Base-by-base conservation (phyloP, 495 filamentous ascomycete genomes). In the Lasiosphaeria miniovina region DNA sequence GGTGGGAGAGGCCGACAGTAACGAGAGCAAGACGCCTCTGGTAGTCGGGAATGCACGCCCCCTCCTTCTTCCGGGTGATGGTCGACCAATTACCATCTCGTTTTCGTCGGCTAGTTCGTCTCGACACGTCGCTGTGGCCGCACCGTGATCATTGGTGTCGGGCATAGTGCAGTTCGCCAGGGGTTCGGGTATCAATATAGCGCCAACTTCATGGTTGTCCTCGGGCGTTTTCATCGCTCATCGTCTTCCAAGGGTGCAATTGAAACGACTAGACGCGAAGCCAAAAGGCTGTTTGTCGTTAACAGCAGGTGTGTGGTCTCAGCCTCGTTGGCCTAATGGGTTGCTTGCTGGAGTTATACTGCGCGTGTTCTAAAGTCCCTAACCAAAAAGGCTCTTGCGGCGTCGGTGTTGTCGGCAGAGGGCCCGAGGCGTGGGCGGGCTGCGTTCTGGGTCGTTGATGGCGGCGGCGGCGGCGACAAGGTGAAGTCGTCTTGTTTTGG, bases 361-460 rank as follows among this genome's bases (percentile, higher is more conserved):
- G 55, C 40, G n/a, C 40, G 55, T 51, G 36, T 58, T 46, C 12
- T 46, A 61, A 61, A 54, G 55, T 55, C 58, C 65, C 56, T 68
- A 68, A 70, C 66, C 66, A 68, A 68, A 70, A 68, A 67, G 49
- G 31, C 34, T 49, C 24, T 34, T 49, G 52, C 49, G 54, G 58
- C 45, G 60, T 62, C 43, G 36, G 64, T 36, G 48, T 43, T 38
- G 56, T 60, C 45, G 49, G 54, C 15, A 56, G 50, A 36, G 54
- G 50, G 45, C 41, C 54, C 33, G 45, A 52, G 52, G 38, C 15
- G 35, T 38, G 34, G 49, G 54, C 52, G 24, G 24, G 24, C 24
- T 24, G 2, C 24, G 24, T 24, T 24, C 31, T 36, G 58, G 48
- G 59, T 61, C 61, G 64, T 49, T n/a, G 53, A 64, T 40, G 9